phyloP scores from a whole-genome alignment of 1,284 basidiomycete genomes.

The Coniferiporia weirii region DNA sequence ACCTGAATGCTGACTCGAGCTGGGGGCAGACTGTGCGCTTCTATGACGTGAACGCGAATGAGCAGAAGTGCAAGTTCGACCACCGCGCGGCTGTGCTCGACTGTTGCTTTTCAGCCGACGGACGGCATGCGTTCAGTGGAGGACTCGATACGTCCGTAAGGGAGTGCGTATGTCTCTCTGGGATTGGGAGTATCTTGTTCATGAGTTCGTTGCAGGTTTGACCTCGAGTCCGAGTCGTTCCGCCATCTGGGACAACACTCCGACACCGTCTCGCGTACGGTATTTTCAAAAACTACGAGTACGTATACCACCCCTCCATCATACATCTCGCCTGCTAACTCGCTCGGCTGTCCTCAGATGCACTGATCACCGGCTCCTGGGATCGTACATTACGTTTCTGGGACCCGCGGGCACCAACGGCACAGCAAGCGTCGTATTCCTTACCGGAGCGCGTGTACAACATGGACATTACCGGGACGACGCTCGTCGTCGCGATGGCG shows the following conservation, averaged over 20 bases:
- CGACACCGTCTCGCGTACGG: slow-evolving; percentile 60
- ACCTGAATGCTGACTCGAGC: slow-evolving; percentile 11
- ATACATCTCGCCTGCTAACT: neutral
- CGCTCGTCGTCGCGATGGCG: slow-evolving; percentile 86
- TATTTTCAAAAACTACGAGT: slow-evolving; percentile 52
- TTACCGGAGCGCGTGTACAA: slow-evolving; percentile 83
- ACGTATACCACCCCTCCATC: slow-evolving; percentile 23
- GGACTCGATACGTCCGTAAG: slow-evolving; percentile 72
- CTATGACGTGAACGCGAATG: slow-evolving; percentile 61
- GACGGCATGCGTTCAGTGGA: slow-evolving; percentile 62
- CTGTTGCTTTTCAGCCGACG: slow-evolving; percentile 56
- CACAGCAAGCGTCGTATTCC: slow-evolving; percentile 57
- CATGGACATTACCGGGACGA: slow-evolving; percentile 68
- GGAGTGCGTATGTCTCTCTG: slow-evolving; percentile 42
- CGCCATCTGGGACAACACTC: slow-evolving; percentile 62
- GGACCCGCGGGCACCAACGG: slow-evolving; percentile 64
- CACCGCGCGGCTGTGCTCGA: slow-evolving; percentile 72
- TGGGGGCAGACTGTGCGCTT: slow-evolving; percentile 61
- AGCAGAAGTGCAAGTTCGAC: slow-evolving; percentile 70
- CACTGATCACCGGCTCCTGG: slow-evolving; percentile 85
- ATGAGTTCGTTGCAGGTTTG: slow-evolving; percentile 39
- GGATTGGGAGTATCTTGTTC: neutral
- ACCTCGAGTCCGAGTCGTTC: slow-evolving; percentile 57
- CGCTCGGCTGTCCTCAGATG: slow-evolving; percentile 37
- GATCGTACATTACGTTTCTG: slow-evolving; percentile 85